phyloP scores from a whole-genome alignment of 768 basidiomycete species.

The Suillus decipiens region DNA sequence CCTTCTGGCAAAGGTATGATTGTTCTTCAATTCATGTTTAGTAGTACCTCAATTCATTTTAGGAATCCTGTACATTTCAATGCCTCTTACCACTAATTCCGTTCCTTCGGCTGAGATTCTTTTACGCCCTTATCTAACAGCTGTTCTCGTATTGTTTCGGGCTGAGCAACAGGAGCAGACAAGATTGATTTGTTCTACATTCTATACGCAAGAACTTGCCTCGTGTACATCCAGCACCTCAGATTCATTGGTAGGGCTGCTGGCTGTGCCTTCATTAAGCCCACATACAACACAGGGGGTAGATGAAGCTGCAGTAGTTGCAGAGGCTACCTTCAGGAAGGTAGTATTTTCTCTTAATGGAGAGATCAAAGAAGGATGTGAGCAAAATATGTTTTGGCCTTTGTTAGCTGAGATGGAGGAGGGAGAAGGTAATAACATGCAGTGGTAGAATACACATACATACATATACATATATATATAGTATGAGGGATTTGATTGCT shows the following conservation, averaged over 20 bases:
- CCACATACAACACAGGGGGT: slow-evolving; percentile 50
- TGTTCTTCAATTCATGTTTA: slow-evolving; percentile 3
- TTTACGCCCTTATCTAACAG: slow-evolving; percentile 59
- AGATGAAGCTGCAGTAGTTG: slow-evolving; percentile 57
- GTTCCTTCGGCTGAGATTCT: slow-evolving; percentile 39
- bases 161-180: slow-evolving; percentile 9
- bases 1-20: slow-evolving; percentile 73
- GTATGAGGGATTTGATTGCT: no score
- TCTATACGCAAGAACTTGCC: slow-evolving; percentile 34
- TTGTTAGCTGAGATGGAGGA: background rate
- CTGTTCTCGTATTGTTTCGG: slow-evolving; percentile 36
- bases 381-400: background rate
- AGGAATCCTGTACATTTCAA: slow-evolving; percentile 64
- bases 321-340: slow-evolving; percentile 59
- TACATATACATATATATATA: no score
- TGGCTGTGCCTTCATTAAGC: slow-evolving; percentile 29
- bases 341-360: slow-evolving; percentile 34
- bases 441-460: background rate
- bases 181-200: slow-evolving; percentile 60
- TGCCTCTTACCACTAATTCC: slow-evolving; percentile 41
- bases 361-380: background rate
- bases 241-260: slow-evolving; percentile 11
- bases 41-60: slow-evolving; percentile 10
- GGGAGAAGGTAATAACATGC: background rate
- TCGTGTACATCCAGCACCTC: slow-evolving; percentile 8